Evolutionary conservation across 2,329 filamentous ascomycete genomes (phyloP).

Genomic region (Fusarium pseudonygamai): DNA sequence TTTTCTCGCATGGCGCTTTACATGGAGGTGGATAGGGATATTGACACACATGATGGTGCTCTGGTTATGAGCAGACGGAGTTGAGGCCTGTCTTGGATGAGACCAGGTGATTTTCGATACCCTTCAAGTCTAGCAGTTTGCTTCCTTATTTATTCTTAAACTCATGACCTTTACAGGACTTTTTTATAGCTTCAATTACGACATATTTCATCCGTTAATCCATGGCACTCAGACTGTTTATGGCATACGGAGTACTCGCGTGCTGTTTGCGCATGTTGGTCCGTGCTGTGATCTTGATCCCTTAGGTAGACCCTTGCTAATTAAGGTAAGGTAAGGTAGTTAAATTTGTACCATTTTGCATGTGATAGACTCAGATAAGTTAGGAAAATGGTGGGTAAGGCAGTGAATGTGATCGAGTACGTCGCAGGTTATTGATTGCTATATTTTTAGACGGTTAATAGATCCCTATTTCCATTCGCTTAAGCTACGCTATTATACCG

Average conservation of each 20-base stretch:
- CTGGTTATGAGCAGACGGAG: constrained; percentile 38
- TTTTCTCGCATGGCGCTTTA: constrained; percentile 30
- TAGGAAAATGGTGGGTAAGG: not conserved
- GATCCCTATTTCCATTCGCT: not conserved
- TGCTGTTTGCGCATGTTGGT: not conserved
- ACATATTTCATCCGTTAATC: not conserved
- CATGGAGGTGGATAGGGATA: constrained; percentile 10
- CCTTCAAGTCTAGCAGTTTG: constrained; percentile 38
- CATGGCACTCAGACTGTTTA: not conserved
- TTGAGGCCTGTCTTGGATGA: constrained; percentile 38
- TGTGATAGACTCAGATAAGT: constrained; percentile 2
- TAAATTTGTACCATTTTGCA: constrained; percentile 8
- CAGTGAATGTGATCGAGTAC: not conserved
- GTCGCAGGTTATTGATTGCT: not conserved
- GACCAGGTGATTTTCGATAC: constrained; percentile 43
- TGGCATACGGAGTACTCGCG: not conserved
- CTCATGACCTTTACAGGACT: not conserved
- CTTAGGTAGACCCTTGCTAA: not conserved
- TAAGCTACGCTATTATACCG: too few species aligned
- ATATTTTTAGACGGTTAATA: not conserved
- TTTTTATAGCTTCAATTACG: not conserved
- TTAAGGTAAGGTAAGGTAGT: not conserved
- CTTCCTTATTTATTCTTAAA: constrained; percentile 4
- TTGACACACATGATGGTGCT: constrained; percentile 28
- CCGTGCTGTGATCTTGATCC: not conserved